phyloP scores from a whole-genome alignment of 352 stramenopile species.

The Globisporangium radiosum region DNA sequence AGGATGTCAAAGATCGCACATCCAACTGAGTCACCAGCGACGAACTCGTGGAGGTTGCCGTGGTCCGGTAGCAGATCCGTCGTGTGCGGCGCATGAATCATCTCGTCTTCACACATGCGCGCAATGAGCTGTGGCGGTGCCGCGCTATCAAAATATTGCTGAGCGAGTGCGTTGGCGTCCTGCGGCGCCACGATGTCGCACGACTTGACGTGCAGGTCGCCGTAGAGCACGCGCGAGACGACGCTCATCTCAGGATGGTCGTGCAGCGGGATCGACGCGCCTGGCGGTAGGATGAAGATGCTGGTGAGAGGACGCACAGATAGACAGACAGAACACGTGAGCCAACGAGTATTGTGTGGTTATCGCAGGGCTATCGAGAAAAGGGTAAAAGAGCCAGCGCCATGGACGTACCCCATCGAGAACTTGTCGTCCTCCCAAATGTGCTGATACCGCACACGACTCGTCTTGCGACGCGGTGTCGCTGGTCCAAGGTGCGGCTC shows the following conservation, averaged over 20 bases:
- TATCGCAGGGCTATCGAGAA: too few species aligned
- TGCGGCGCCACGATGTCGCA: slow-evolving; percentile 41
- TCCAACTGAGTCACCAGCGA: slow-evolving; percentile 56
- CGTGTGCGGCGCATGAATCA: slow-evolving; percentile 49
- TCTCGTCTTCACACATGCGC: slow-evolving; percentile 30
- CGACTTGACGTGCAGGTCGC: slow-evolving; percentile 49
- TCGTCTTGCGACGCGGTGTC: slow-evolving; percentile 5
- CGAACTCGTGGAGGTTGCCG: slow-evolving; percentile 76
- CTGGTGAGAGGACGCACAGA: slow-evolving; percentile 18
- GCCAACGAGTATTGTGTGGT: too few species aligned
- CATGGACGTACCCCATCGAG: slow-evolving; percentile 55
- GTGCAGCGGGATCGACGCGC: slow-evolving; percentile 66
- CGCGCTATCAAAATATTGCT: not conserved
- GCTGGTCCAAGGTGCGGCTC: slow-evolving; percentile 7
- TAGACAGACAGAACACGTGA: too few species aligned
- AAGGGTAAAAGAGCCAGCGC: too few species aligned
- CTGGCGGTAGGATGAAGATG: slow-evolving; percentile 79
- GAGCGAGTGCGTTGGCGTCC: not conserved
- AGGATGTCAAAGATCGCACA: slow-evolving; percentile 85
- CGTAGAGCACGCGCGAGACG: slow-evolving; percentile 77
- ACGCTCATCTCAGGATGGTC: slow-evolving; percentile 84
- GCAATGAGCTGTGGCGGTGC: slow-evolving; percentile 18
- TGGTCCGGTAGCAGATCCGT: slow-evolving; percentile 60
- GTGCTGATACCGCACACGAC: slow-evolving; percentile 61
- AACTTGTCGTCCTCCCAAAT: slow-evolving; percentile 77